Percentiles rank a stretch among this genome's conserved stretches.
Evolutionary conservation across 306 rosid genomes (phyloP).

Genomic region (Cicer arietinum): DNA sequence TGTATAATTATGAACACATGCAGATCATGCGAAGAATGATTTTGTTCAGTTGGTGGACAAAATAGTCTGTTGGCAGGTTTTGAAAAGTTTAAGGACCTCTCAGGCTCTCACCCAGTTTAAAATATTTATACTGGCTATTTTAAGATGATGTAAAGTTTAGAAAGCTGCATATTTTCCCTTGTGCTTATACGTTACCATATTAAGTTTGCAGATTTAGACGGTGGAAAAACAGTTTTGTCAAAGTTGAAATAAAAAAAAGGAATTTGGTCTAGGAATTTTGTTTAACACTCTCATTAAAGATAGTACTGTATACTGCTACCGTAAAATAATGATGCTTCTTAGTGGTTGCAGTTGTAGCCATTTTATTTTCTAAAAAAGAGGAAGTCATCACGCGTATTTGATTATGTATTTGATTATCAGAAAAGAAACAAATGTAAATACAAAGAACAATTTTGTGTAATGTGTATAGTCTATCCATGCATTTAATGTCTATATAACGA

Average conservation of each 20-base stretch:
- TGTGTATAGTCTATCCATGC: slow-evolving; percentile 31
- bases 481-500: slow-evolving; percentile 46
- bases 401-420: neutral
- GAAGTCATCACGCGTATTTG: neutral
- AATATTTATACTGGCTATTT: slow-evolving; percentile 10
- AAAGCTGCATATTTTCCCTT: slow-evolving; percentile 3
- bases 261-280: slow-evolving; percentile 16
- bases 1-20: neutral
- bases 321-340: neutral
- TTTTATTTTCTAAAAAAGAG: neutral
- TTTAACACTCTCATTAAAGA: neutral
- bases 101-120: neutral
- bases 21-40: neutral
- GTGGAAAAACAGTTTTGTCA: neutral
- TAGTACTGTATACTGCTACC: slow-evolving; percentile 7
- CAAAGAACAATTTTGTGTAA: slow-evolving; percentile 27
- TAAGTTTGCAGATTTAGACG: neutral
- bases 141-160: neutral
- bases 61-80: neutral
- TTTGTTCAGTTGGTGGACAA: slow-evolving; percentile 25
- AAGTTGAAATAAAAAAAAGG: slow-evolving; percentile 20
- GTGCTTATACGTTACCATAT: neutral
- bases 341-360: neutral
- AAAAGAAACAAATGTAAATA: neutral
- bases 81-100: neutral